Conservation (phyloP, 768 basidiomycete species). For the Collybia sordida region DNA sequence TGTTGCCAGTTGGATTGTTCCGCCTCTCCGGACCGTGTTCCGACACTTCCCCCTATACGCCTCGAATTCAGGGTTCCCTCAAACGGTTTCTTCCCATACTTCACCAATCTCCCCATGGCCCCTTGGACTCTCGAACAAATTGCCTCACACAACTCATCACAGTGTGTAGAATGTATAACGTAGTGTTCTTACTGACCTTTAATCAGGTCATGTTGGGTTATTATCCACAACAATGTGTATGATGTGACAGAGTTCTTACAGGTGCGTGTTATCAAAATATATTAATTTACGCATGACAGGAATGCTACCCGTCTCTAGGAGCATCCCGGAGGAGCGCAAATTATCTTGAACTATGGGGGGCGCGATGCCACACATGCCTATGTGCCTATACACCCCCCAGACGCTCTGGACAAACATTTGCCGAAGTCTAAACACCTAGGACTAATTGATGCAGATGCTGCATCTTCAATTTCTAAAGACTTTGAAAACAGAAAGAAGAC, state of each 20-base stretch:
- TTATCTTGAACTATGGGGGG: conserved; percentile 84
- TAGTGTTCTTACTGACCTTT: conserved; percentile 6
- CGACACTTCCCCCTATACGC: background rate
- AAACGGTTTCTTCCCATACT: conserved; percentile 4
- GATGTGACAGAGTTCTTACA: conserved; percentile 80
- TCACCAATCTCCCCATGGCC: conserved; percentile 32
- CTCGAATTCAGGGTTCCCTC: too few relatives aligned
- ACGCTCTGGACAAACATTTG: conserved; percentile 73
- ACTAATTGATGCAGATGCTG: conserved; percentile 48
- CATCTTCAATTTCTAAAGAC: conserved; percentile 32
- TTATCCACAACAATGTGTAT: conserved; percentile 79
- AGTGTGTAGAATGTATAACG: conserved; percentile 32
- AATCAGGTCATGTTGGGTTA: conserved; percentile 78
- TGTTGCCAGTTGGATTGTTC: too few relatives aligned
- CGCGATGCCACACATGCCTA: conserved; percentile 78
- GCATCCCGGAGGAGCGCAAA: conserved; percentile 79
- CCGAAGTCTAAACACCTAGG: conserved; percentile 75
- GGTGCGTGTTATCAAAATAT: conserved; percentile 29
- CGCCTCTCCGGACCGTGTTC: too few relatives aligned
- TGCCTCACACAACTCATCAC: conserved; percentile 52
- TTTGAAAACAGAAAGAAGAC: conserved; percentile 49
- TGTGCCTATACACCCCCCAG: conserved; percentile 83
- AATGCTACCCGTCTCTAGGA: conserved; percentile 37
- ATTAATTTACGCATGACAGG: conserved; percentile 1
- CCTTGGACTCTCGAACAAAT: conserved; percentile 57